Evolutionary conservation across 1,284 basidiomycete species (phyloP), one percentile per base, ranked within the genome.

Genomic region (Hemileia vastatrix): DNA sequence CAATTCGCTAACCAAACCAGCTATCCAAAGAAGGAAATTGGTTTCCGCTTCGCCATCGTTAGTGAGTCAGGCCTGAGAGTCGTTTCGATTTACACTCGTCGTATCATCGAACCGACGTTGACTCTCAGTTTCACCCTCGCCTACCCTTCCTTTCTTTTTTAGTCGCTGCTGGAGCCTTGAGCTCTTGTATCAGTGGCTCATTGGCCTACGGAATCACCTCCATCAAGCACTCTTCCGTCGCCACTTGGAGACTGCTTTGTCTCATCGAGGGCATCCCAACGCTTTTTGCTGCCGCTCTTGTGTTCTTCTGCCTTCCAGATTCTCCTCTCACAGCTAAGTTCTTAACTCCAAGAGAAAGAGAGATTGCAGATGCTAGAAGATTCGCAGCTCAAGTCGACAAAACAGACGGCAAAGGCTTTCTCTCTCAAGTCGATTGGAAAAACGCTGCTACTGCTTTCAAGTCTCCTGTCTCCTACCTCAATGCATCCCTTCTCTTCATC

Each of bases 201-300:
- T n/a, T 74, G 1, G 72, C 72, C 15, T 75, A 74, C 52, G 73
- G 68, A 0, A 57, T 75, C 48, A 65, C 71, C 2, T 68, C 70
- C 4, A 66, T 68, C 3, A 57, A 70, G 36, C 44, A 54, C 44
- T 62, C 68, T 1, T 6, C 57, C 0, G 33, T 75, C 2, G 67
- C 61, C 6, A 57, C 57, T 0, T 75, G 71, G 68, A 63, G 71
- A 13, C 45, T 73, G 47, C 59, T 75, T 15, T 60, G 73, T 58
- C 27, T 73, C 18, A 63, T 75, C 45, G 73, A 75, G 47, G 73
- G 72, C 0, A 47, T 67, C 0, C 73, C 73, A 0, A 71, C 73
- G 0, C 21, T 75, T 18, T 19, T 72, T 9, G 49, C 71, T 58
- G 70, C 56, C 0, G 63, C 68, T 2, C 6, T 72, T n/a, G 65